Percentiles rank a stretch among this genome's conserved stretches.
These are phyloP conservation scores for Botrytis elliptica DNA, from an alignment of 2,329 filamentous ascomycete genomes.

Conservation along the genomic window DNA sequence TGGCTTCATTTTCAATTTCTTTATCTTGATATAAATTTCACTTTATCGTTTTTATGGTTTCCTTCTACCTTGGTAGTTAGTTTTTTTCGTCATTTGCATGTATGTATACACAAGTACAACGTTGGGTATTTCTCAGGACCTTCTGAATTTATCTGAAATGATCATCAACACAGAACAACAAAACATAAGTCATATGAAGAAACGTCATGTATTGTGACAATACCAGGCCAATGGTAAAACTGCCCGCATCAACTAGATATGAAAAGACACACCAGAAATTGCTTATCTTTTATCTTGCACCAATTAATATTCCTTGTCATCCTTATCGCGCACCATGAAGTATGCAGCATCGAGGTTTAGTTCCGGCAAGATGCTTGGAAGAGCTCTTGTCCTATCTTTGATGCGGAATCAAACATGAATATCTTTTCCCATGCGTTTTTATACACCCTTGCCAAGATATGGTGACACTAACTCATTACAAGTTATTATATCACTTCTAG, in stretches of 20 bases:
- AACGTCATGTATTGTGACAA: background rate
- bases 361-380: background rate
- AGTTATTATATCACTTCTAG: background rate
- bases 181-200: background rate
- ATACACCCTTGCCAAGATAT: background rate
- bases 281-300: conserved; percentile 7
- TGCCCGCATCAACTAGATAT: background rate
- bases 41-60: background rate
- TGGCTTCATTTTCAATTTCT: background rate
- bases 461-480: background rate
- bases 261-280: background rate
- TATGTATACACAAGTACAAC: background rate
- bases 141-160: background rate
- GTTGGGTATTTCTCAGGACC: background rate
- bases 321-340: background rate
- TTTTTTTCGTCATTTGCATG: background rate
- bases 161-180: background rate
- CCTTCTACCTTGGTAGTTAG: background rate
- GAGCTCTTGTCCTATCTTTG: background rate
- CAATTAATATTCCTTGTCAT: background rate
- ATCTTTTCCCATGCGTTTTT: background rate
- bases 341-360: background rate
- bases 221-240: background rate
- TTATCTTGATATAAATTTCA: background rate
- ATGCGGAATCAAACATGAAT: background rate